Evolutionary conservation across 2,329 filamentous ascomycete genomes (phyloP), one percentile per base, ranked within the genome.

Genomic region (Neoarthrinium moseri): DNA sequence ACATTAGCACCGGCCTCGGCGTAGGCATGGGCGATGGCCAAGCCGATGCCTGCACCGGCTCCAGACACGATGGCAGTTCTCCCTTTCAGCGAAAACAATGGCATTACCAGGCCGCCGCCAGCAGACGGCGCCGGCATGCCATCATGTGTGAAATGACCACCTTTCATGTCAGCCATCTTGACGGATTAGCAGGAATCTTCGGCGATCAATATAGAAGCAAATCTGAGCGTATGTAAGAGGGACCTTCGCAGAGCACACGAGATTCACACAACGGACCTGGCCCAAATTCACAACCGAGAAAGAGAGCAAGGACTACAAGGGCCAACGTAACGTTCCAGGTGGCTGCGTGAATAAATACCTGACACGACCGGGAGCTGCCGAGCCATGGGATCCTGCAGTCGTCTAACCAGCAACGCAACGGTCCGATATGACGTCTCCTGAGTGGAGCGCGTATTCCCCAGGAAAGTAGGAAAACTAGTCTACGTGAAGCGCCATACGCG

Each of bases 101-200:
- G 75, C 60, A 88, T 62, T 47, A 88, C 75, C 35, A 77, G 69
- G 45, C 74, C 73, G 22, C 70, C 63, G 45, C 66, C 55, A 13
- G 18, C 22, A 10, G 35, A 20, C 30, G 75, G 72, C 3, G 70
- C 55, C 24, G 60, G 62, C 54, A 77, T 83, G 60, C 77, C 82
- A 57, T 81, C 66, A 59, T 83, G 81, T 52, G 67, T 66, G 58
- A 86, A 86, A 52, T 64, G 64, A 46, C 80, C 75, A 47, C 68
- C 68, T 30, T 64, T 63, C 54, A 71, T 68, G 45, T 71, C 63
- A 43, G 68, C 66, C 68, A 69, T 73, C 32, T 55, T 60, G 50
- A 35, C 17, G 8, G 30, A 18, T 39, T n/a, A 18, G 12, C 36
- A 18, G 32, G 11, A 13, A 13, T 35, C 8, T 15, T 29, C 26